Conservation (phyloP, 139 green algal genomes). For the Closterium sp. region DNA sequence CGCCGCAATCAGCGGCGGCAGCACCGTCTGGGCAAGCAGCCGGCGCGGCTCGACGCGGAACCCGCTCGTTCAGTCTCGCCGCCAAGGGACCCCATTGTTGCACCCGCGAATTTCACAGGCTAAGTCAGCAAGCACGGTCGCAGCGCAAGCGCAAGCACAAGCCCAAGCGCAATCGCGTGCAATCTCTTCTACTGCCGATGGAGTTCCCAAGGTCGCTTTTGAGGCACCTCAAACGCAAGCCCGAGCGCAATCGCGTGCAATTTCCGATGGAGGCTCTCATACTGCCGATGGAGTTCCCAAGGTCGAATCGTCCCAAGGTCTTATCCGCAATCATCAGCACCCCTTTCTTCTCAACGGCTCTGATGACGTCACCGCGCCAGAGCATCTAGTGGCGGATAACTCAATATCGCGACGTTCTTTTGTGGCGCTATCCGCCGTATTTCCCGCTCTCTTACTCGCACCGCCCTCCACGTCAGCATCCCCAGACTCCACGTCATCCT, state of each 20-base stretch:
- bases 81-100: too few relatives aligned
- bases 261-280: too few relatives aligned
- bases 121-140: background rate
- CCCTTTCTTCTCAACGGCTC: background rate
- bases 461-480: background rate
- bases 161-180: too few relatives aligned
- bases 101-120: background rate
- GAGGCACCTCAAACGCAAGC: too few relatives aligned
- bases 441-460: background rate
- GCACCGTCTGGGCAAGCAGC: background rate
- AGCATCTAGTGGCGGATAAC: background rate
- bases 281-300: background rate
- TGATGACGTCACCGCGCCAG: background rate
- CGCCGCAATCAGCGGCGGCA: background rate
- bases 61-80: background rate
- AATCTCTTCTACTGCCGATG: background rate
- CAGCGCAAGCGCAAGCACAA: background rate
- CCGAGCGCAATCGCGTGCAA: background rate
- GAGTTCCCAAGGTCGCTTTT: background rate
- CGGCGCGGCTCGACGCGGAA: background rate
- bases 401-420: background rate
- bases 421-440: background rate
- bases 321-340: too few relatives aligned
- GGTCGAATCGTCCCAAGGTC: background rate
- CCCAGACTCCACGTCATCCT: background rate